phyloP scores from a whole-genome alignment of 805 yeast species.

The Ogataea ganodermae region DNA sequence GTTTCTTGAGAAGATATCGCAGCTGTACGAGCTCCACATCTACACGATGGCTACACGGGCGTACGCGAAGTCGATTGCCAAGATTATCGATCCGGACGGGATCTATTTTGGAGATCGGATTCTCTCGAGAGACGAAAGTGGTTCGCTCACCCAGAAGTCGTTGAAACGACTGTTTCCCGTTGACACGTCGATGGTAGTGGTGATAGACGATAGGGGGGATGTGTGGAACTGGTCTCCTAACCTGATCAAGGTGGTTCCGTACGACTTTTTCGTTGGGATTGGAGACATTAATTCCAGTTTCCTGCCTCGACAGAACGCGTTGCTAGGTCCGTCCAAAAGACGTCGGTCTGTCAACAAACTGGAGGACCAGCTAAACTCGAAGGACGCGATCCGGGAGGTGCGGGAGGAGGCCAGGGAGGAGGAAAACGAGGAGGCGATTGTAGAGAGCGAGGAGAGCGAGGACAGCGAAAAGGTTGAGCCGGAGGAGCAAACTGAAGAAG shows the following conservation, averaged over 20 bases:
- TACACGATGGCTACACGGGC: conserved; percentile 98
- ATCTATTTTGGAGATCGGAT: conserved; percentile 87
- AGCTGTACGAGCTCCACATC: conserved; percentile 84
- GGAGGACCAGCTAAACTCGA: conserved; percentile 45
- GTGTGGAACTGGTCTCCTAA: conserved; percentile 98
- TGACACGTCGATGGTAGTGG: conserved; percentile 93
- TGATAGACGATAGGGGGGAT: conserved; percentile 97
- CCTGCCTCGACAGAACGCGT: conserved; percentile 71
- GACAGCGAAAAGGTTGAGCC: neutral
- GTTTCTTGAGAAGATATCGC: conserved; percentile 64
- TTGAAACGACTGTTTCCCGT: conserved; percentile 89
- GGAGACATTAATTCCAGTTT: conserved; percentile 96
- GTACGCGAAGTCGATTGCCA: conserved; percentile 87
- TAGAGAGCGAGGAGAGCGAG: neutral
- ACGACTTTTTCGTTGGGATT: conserved; percentile 93
- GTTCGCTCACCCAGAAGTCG: conserved; percentile 86
- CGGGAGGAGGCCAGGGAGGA: conserved; percentile 11
- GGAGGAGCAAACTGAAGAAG: neutral
- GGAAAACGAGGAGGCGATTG: neutral
- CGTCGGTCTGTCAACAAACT: conserved; percentile 57
- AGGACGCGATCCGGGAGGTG: conserved; percentile 13
- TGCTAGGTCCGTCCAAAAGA: conserved; percentile 63
- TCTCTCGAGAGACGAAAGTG: conserved; percentile 91
- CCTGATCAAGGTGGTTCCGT: conserved; percentile 89
- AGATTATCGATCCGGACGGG: conserved; percentile 88